Evolutionary conservation across 2,329 filamentous ascomycete species (phyloP).

Genomic region (Tolypocladium paradoxum): DNA sequence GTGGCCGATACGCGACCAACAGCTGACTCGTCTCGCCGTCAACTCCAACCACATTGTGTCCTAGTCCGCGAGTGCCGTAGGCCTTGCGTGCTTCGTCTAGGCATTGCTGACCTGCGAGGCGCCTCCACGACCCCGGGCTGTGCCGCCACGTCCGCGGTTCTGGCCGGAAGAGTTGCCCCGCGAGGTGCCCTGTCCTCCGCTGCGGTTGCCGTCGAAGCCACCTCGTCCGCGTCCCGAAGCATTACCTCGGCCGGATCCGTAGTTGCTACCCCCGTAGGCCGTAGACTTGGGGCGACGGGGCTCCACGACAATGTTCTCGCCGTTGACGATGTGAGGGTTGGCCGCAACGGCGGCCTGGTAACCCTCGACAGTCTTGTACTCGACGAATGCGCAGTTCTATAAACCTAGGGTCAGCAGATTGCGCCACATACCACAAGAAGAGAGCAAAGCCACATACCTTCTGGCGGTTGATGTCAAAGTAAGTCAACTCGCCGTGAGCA

Average conservation of each 20-base stretch:
- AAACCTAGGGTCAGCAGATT: constrained; percentile 8
- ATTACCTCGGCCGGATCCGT: constrained; percentile 50
- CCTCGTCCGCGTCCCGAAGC: constrained; percentile 54
- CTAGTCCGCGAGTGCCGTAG: background rate
- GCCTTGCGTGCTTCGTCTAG: constrained; percentile 17
- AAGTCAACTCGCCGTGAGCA: constrained; percentile 59
- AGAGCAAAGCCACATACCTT: constrained; percentile 51
- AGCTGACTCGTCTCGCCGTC: background rate
- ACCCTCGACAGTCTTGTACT: constrained; percentile 71
- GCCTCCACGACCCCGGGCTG: constrained; percentile 53
- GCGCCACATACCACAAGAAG: background rate
- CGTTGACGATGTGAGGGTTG: constrained; percentile 78
- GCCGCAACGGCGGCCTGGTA: constrained; percentile 74
- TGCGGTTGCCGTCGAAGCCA: constrained; percentile 48
- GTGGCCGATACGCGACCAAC: background rate
- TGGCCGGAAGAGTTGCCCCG: constrained; percentile 62
- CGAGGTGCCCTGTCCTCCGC: constrained; percentile 48
- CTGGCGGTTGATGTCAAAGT: constrained; percentile 68
- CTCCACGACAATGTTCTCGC: constrained; percentile 76
- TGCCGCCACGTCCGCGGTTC: constrained; percentile 55
- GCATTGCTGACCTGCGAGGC: constrained; percentile 40
- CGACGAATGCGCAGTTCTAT: constrained; percentile 93
- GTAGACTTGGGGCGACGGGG: constrained; percentile 71
- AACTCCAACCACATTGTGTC: background rate
- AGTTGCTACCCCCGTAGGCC: constrained; percentile 60